phyloP scores from a whole-genome alignment of 495 filamentous ascomycete species.

The Penicillium atrosanguineum region DNA sequence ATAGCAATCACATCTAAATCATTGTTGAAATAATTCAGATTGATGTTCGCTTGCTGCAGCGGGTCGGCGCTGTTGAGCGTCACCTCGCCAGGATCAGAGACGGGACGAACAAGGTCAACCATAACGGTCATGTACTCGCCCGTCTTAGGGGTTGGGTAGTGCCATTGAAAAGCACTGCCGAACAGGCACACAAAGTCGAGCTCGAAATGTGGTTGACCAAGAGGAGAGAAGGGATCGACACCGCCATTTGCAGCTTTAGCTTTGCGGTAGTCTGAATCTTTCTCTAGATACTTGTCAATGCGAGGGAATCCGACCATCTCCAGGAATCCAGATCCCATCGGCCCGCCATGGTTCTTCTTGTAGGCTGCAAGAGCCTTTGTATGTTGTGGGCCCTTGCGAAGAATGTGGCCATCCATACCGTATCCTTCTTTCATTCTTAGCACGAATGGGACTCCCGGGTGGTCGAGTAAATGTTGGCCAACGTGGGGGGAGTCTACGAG shows the following conservation, averaged over 20 bases:
- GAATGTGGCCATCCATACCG: conserved; percentile 47
- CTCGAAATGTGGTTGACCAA: conserved; percentile 57
- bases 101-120: conserved; percentile 51
- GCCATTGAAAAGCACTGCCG: conserved; percentile 54
- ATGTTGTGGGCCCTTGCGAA: conserved; percentile 26
- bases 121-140: conserved; percentile 51
- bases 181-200: conserved; percentile 37
- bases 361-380: conserved; percentile 18
- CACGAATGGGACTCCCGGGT: conserved; percentile 39
- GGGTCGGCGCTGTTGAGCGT: conserved; percentile 41
- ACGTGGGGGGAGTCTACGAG: not conserved
- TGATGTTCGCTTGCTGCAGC: conserved; percentile 34
- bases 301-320: conserved; percentile 51
- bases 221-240: conserved; percentile 17
- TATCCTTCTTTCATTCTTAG: conserved; percentile 49
- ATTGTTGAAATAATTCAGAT: conserved; percentile 47
- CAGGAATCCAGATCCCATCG: conserved; percentile 43
- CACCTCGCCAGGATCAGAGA: conserved; percentile 48
- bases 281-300: conserved; percentile 41
- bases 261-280: conserved; percentile 39
- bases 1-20: conserved; percentile 49
- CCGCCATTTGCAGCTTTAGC: conserved; percentile 39
- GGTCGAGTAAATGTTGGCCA: not conserved
- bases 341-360: conserved; percentile 1
- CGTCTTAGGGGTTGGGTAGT: conserved; percentile 43